Conservation (phyloP, 352 stramenopile genomes). For the Blastocystis sp. region DNA sequence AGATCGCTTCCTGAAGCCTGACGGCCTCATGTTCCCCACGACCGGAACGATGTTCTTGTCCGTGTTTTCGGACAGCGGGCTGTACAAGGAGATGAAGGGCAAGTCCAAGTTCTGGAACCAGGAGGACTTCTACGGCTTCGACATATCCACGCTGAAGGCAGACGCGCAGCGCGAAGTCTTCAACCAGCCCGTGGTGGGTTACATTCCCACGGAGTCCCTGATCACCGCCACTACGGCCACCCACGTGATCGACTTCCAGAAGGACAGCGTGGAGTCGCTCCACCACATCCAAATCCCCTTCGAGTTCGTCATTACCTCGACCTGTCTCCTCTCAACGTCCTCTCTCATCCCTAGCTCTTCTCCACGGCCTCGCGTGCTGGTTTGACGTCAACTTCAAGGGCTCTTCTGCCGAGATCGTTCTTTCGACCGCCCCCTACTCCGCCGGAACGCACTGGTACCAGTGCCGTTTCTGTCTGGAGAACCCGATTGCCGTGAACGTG, state of each 20-base stretch:
- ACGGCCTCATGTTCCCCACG: conserved; percentile 95
- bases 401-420: conserved; percentile 81
- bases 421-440: conserved; percentile 83
- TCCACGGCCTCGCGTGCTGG: conserved; percentile 96
- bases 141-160: conserved; percentile 89
- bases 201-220: conserved; percentile 81
- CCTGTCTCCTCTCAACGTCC: not conserved
- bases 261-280: conserved; percentile 82
- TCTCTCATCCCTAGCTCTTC: conserved; percentile 79
- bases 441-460: conserved; percentile 86
- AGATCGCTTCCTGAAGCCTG: conserved; percentile 90
- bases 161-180: conserved; percentile 96
- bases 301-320: conserved; percentile 78
- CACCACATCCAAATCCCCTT: conserved; percentile 88
- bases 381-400: conserved; percentile 97
- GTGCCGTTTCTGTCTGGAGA: conserved; percentile 86
- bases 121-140: conserved; percentile 92
- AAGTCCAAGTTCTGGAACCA: conserved; percentile 93
- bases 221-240: conserved; percentile 77
- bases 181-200: conserved; percentile 90
- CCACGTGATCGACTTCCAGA: conserved; percentile 86
- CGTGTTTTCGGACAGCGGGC: conserved; percentile 91
- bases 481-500: conserved; percentile 88
- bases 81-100: conserved; percentile 88
- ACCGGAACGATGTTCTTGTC: conserved; percentile 94